Evolutionary conservation across 257 asterid genomes (phyloP).

Genomic region (Coffea canephora): DNA sequence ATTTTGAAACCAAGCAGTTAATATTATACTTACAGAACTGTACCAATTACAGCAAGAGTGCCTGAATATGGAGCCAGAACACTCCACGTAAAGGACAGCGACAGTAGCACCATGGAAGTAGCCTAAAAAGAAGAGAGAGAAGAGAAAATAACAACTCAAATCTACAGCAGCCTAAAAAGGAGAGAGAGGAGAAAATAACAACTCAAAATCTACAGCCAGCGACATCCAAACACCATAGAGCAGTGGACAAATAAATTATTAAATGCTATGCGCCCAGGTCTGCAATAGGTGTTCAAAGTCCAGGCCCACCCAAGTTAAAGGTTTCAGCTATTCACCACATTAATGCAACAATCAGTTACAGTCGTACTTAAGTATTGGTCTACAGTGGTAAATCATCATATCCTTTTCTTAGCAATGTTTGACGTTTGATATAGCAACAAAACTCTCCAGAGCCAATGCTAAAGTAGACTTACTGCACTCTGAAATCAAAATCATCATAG

Average conservation of each 20-base stretch:
- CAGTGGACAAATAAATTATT: background rate
- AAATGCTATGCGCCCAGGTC: slow-evolving; percentile 1
- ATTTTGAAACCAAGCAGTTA: slow-evolving; percentile 2
- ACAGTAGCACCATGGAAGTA: slow-evolving; percentile 87
- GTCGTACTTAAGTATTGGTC: background rate
- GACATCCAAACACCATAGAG: background rate
- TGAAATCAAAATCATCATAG: background rate
- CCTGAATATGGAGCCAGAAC: slow-evolving; percentile 83
- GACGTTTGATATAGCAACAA: background rate
- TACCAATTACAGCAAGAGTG: slow-evolving; percentile 73
- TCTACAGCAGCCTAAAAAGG: slow-evolving; percentile 53
- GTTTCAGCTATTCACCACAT: background rate
- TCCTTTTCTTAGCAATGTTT: background rate
- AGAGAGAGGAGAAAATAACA: background rate
- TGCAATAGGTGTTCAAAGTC: background rate
- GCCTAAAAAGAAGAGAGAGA: slow-evolving; percentile 41
- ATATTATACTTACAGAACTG: slow-evolving; percentile 67
- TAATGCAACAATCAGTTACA: background rate
- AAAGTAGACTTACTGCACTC: background rate
- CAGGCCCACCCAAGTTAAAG: background rate
- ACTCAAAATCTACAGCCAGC: background rate
- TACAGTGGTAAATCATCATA: background rate
- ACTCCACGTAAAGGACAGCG: slow-evolving; percentile 77
- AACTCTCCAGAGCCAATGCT: background rate
- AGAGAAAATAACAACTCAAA: too few species aligned